Conservation (phyloP, 2,329 filamentous ascomycete species). For the Oidium heveae region DNA sequence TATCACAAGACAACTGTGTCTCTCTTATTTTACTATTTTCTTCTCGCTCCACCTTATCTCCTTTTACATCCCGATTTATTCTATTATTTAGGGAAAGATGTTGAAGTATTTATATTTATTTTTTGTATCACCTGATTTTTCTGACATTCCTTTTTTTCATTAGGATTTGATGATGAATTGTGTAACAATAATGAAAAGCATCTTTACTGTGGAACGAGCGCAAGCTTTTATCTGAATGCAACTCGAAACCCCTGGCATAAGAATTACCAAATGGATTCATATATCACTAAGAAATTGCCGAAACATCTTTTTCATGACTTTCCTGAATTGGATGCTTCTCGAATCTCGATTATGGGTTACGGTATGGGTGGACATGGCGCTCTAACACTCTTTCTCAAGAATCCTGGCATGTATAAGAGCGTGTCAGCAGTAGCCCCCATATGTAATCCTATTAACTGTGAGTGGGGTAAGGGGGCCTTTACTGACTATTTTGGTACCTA, state of each 20-base stretch:
- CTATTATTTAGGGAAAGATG: too few relatives aligned
- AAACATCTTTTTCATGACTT: slow-evolving; percentile 47
- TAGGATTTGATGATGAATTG: too few relatives aligned
- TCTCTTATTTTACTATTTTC: slow-evolving; percentile 46
- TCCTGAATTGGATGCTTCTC: slow-evolving; percentile 38
- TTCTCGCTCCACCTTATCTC: too few relatives aligned
- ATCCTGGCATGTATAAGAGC: slow-evolving; percentile 71
- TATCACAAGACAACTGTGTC: too few relatives aligned
- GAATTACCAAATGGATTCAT: slow-evolving; percentile 86
- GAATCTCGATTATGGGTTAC: slow-evolving; percentile 74
- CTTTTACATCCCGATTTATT: too few relatives aligned
- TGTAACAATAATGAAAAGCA: too few relatives aligned
- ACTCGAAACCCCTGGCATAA: slow-evolving; percentile 44
- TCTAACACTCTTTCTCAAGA: slow-evolving; percentile 71
- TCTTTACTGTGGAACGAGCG: slow-evolving; percentile 63
- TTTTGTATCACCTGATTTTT: too few relatives aligned
- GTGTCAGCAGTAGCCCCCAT: slow-evolving; percentile 85
- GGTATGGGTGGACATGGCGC: slow-evolving; percentile 96
- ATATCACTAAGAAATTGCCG: slow-evolving; percentile 76
- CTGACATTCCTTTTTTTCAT: too few relatives aligned
- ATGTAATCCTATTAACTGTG: slow-evolving; percentile 58
- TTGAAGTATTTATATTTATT: too few relatives aligned
- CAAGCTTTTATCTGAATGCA: slow-evolving; percentile 87
- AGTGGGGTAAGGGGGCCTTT: slow-evolving; percentile 94
- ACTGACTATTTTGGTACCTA: slow-evolving; percentile 51